These are phyloP conservation scores for Cercospora sojina DNA, from an alignment of 2,329 filamentous ascomycete species.

Conservation along the genomic window DNA sequence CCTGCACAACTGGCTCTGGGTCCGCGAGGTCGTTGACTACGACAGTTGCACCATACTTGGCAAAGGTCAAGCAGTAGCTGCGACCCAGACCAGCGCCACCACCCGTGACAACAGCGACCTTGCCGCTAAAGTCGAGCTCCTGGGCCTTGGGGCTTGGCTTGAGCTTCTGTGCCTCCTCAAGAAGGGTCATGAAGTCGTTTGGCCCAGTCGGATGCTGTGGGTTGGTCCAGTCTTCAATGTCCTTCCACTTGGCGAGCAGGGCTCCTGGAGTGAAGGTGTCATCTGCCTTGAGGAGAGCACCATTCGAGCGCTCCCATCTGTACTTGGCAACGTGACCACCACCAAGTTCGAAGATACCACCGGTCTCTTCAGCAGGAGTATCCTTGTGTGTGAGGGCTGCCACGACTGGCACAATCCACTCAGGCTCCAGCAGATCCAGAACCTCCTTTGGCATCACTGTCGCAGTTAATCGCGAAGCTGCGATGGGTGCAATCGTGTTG, in stretches of 20 bases:
- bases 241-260: slow-evolving; percentile 83
- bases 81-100: slow-evolving; percentile 89
- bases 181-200: slow-evolving; percentile 81
- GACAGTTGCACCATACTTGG: slow-evolving; percentile 76
- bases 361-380: slow-evolving; percentile 77
- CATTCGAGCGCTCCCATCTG: slow-evolving; percentile 89
- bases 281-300: slow-evolving; percentile 86
- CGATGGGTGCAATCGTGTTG: slow-evolving; percentile 94
- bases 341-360: slow-evolving; percentile 89
- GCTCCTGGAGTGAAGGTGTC: slow-evolving; percentile 83
- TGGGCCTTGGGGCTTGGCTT: slow-evolving; percentile 69
- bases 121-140: slow-evolving; percentile 76
- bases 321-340: slow-evolving; percentile 91
- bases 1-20: slow-evolving; percentile 84
- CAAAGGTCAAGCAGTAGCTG: slow-evolving; percentile 83
- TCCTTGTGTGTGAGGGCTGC: slow-evolving; percentile 77
- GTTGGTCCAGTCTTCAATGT: slow-evolving; percentile 81
- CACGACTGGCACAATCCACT: slow-evolving; percentile 93
- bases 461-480: slow-evolving; percentile 91
- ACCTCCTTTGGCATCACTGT: slow-evolving; percentile 95
- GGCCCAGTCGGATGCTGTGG: slow-evolving; percentile 80
- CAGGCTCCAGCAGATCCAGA: slow-evolving; percentile 78
- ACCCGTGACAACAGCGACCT: slow-evolving; percentile 83
- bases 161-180: slow-evolving; percentile 80
- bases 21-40: slow-evolving; percentile 96